Evolutionary conservation across 2,329 filamentous ascomycete species (phyloP), one percentile per base, ranked within the genome.

Genomic region (Thermoascus crustaceus): DNA sequence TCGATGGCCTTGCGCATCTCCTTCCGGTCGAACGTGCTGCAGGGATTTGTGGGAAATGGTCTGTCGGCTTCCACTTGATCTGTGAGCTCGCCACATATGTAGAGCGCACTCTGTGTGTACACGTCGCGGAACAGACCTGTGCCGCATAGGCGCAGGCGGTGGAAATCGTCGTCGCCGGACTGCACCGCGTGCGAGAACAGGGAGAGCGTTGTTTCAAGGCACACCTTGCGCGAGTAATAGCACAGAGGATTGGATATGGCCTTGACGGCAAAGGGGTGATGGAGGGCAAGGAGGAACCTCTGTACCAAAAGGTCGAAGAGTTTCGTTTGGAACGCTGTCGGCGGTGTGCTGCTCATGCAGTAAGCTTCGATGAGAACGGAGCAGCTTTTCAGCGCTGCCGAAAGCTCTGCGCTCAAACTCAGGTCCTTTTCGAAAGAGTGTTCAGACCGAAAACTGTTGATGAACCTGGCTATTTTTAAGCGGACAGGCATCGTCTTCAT

Each of bases 171-270:
- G 24, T n/a, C n/a, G n/a, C n/a, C n/a, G n/a, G n/a, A n/a, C n/a
- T n/a, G n/a, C n/a, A n/a, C n/a, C n/a, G 38, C 37, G 32, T 45
- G 46, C 7, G 47, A 46, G 14, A 42, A 43, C 19, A 49, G 42
- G 21, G 35, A 33, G 31, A 49, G 39, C 10, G 44, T 39, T 9
- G 44, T 41, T 26, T 49, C 47, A 8, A 42, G 34, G 23, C 41
- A 48, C 32, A 38, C 37, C 29, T 38, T 48, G 20, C 44, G 39
- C 13, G 44, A 46, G 20, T 35, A 38, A 35, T 43, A 46, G 30
- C 40, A 46, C 17, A 32, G 40, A 3, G 44, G 44, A 33, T 42
- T 31, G 3, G 37, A 39, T 27, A 27, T 34, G 13, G 45, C 38
- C 11, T 36, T 33, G 10, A 42, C 23, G 19, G 35, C 42, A 32